Percentiles rank a stretch among this genome's conserved stretches.
phyloP scores from a whole-genome alignment of 2,329 filamentous ascomycete genomes.

The Diaporthe sp. region DNA sequence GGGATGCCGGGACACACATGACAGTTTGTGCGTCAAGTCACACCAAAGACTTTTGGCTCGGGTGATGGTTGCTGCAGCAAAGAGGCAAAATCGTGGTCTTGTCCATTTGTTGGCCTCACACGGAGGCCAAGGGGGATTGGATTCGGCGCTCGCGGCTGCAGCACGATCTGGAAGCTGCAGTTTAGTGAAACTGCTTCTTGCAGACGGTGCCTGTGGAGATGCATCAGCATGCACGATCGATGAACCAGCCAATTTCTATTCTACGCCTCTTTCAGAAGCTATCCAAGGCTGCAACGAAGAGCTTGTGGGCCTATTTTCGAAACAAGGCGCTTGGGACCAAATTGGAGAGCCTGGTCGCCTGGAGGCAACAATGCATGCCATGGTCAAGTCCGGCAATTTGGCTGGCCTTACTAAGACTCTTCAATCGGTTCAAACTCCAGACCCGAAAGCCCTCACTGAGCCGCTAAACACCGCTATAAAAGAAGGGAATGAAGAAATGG shows the following conservation, averaged over 20 bases:
- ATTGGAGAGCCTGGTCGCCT: background rate
- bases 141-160: background rate
- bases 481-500: background rate
- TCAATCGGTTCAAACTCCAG: background rate
- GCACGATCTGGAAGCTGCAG: background rate
- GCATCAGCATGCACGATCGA: background rate
- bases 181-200: background rate
- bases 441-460: rapidly evolving
- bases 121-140: background rate
- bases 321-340: background rate
- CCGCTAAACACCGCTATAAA: background rate
- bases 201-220: background rate
- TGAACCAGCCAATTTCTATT: background rate
- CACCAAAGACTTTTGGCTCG: rapidly evolving
- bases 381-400: background rate
- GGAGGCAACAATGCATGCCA: background rate
- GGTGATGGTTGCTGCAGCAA: background rate
- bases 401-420: background rate
- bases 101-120: background rate
- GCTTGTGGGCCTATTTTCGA: background rate
- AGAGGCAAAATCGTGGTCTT: background rate
- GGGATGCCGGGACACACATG: background rate
- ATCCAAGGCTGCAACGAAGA: background rate
- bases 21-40: background rate
- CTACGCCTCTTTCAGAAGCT: background rate